A percentile compares a stretch with the other conserved stretches of the same genome.
phyloP scores from a whole-genome alignment of 1,284 basidiomycete genomes.

The Peniophora sp. region DNA sequence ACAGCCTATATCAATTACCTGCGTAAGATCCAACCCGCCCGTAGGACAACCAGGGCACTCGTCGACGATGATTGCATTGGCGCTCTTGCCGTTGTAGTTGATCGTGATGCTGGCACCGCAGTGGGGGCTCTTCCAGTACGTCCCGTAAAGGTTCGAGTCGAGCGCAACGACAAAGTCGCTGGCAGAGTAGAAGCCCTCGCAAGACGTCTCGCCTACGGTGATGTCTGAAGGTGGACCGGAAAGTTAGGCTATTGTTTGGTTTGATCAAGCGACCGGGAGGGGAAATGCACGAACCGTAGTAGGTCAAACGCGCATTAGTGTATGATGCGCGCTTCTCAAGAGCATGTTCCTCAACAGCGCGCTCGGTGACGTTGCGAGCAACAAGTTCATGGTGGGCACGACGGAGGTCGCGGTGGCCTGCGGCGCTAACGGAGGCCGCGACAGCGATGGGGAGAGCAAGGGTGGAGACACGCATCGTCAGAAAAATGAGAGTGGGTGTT shows the following conservation, averaged over 20 bases:
- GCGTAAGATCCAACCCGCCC: slow-evolving; percentile 72
- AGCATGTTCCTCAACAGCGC: slow-evolving; percentile 16
- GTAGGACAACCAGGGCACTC: slow-evolving; percentile 65
- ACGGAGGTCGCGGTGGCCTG: slow-evolving; percentile 15
- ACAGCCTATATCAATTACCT: slow-evolving; percentile 4
- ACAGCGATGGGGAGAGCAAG: slow-evolving; percentile 18
- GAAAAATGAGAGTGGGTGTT: not conserved
- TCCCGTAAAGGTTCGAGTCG: not conserved
- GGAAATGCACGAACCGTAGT: not conserved
- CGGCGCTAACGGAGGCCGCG: slow-evolving; percentile 9
- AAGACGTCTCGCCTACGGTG: not conserved
- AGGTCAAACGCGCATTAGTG: slow-evolving; percentile 21
- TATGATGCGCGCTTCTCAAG: slow-evolving; percentile 30
- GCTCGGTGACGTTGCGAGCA: slow-evolving; percentile 14
- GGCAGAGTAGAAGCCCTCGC: not conserved
- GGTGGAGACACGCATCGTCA: slow-evolving; percentile 18
- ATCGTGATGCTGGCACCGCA: not conserved
- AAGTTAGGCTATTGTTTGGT: slow-evolving; percentile 21
- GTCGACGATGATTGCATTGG: not conserved
- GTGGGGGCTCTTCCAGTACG: slow-evolving; percentile 1
- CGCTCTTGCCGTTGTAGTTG: not conserved
- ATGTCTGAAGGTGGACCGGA: too few relatives aligned
- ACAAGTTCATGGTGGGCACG: slow-evolving; percentile 18
- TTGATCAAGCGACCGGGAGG: slow-evolving; percentile 32
- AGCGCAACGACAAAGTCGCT: not conserved